Conservation (phyloP, 805 yeast species). For the Sugiyamaella valdiviana region DNA sequence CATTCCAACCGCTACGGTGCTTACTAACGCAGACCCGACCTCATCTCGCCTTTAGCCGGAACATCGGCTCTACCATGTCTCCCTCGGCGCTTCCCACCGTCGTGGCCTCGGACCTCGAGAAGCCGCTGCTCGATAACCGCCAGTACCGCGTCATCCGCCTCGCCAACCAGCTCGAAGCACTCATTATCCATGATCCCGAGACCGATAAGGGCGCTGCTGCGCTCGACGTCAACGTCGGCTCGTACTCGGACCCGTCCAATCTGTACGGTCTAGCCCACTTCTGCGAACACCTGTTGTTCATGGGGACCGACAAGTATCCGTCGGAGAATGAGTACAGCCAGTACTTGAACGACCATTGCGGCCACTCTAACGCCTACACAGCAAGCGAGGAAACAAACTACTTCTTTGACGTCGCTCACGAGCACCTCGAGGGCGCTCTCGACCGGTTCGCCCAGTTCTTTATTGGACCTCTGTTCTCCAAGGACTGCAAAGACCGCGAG, state of each 20-base stretch:
- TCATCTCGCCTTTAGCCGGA: no score
- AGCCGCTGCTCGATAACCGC: conserved; percentile 58
- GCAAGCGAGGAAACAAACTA: conserved; percentile 85
- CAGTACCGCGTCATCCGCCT: conserved; percentile 60
- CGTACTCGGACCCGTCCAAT: conserved; percentile 66
- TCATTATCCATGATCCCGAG: conserved; percentile 71
- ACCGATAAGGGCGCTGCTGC: conserved; percentile 62
- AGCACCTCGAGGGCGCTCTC: conserved; percentile 74
- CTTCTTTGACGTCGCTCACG: conserved; percentile 75
- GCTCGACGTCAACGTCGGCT: conserved; percentile 71
- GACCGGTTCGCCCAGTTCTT: conserved; percentile 93
- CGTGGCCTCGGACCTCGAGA: conserved; percentile 33
- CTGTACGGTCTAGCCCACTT: conserved; percentile 83
- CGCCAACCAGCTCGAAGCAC: conserved; percentile 60
- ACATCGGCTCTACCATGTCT: background rate
- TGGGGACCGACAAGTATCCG: conserved; percentile 76
- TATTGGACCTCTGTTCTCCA: conserved; percentile 69
- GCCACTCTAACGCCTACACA: conserved; percentile 88
- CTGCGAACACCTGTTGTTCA: conserved; percentile 76
- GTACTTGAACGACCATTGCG: conserved; percentile 76
- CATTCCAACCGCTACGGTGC: no score
- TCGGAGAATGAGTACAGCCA: conserved; percentile 67
- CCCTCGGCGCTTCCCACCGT: conserved; percentile 1
- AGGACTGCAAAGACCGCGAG: conserved; percentile 80
- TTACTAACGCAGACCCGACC: background rate